Conservation (phyloP, 202 grass and related monocot genomes). For the Panicum virgatum region DNA sequence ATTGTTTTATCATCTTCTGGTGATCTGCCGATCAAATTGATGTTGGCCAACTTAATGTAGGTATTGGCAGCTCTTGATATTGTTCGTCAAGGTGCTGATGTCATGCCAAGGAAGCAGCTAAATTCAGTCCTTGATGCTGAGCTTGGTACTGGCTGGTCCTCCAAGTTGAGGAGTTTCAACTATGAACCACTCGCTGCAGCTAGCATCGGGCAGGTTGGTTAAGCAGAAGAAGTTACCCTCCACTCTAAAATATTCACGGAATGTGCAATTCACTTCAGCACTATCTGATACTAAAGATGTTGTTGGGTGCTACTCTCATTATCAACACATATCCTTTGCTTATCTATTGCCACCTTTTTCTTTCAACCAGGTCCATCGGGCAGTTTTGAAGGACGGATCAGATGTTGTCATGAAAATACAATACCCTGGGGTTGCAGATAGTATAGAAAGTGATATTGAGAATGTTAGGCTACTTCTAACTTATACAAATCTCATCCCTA, state of each 20-base stretch:
- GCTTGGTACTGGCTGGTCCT: slow-evolving; percentile 73
- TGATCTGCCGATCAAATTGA: slow-evolving; percentile 10
- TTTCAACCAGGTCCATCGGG: slow-evolving; percentile 70
- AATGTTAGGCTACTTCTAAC: slow-evolving; percentile 83
- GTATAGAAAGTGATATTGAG: slow-evolving; percentile 97
- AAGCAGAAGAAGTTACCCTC: not conserved
- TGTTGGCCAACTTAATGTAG: slow-evolving; percentile 48
- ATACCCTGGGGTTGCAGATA: slow-evolving; percentile 91
- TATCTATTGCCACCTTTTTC: slow-evolving; percentile 6
- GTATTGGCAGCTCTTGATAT: slow-evolving; percentile 92
- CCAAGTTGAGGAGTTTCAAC: slow-evolving; percentile 84
- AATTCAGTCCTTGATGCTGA: slow-evolving; percentile 78
- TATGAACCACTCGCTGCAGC: slow-evolving; percentile 91
- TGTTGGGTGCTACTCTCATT: slow-evolving; percentile 1
- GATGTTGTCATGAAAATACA: slow-evolving; percentile 97
- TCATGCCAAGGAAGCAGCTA: slow-evolving; percentile 93
- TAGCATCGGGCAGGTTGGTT: slow-evolving; percentile 77
- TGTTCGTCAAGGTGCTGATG: slow-evolving; percentile 90
- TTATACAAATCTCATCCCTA: slow-evolving; percentile 96
- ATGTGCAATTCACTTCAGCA: slow-evolving; percentile 19
- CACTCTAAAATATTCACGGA: not conserved
- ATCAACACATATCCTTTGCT: slow-evolving; percentile 28
- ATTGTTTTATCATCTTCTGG: slow-evolving; percentile 19
- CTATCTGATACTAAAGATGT: not conserved
- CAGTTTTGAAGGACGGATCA: slow-evolving; percentile 77